Conservation (phyloP, 2,329 filamentous ascomycete genomes). For the Colletotrichum chlorophyti region DNA sequence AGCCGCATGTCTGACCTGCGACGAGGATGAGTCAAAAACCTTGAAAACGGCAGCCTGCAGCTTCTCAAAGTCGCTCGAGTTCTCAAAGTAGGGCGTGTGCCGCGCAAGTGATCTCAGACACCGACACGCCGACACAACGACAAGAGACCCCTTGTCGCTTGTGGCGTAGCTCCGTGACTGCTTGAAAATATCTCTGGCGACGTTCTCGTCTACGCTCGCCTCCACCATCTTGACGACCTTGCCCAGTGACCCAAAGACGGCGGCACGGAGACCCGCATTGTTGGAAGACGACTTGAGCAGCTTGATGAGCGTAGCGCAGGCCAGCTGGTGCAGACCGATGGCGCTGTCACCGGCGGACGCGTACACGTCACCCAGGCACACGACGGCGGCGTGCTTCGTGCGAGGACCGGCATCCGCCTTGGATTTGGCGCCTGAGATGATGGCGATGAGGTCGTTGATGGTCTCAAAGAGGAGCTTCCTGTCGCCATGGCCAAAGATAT, state of each 20-base stretch:
- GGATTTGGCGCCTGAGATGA: constrained; percentile 76
- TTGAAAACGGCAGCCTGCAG: constrained; percentile 85
- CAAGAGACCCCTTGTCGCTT: constrained; percentile 82
- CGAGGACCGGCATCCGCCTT: constrained; percentile 78
- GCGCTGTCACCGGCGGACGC: constrained; percentile 93
- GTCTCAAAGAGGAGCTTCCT: constrained; percentile 93
- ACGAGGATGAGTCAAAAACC: constrained; percentile 78
- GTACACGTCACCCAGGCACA: constrained; percentile 88
- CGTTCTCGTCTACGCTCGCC: constrained; percentile 79
- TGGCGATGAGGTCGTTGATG: constrained; percentile 82
- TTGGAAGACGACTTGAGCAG: constrained; percentile 79
- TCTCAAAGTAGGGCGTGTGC: constrained; percentile 83
- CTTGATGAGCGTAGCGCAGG: constrained; percentile 76
- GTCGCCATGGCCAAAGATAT: constrained; percentile 85
- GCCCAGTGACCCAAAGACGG: constrained; percentile 76
- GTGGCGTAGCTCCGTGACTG: constrained; percentile 79
- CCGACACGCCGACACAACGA: constrained; percentile 79
- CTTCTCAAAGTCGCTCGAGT: constrained; percentile 88
- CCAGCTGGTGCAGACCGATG: constrained; percentile 79
- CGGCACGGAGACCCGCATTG: constrained; percentile 82
- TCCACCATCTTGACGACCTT: constrained; percentile 80
- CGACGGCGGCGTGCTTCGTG: constrained; percentile 85
- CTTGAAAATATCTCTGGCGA: constrained; percentile 94
- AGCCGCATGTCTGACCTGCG: constrained; percentile 81
- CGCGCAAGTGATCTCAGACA: constrained; percentile 78